Evolutionary conservation across 345 rosid species (phyloP).

Genomic region (Lenwebbia sp.): DNA sequence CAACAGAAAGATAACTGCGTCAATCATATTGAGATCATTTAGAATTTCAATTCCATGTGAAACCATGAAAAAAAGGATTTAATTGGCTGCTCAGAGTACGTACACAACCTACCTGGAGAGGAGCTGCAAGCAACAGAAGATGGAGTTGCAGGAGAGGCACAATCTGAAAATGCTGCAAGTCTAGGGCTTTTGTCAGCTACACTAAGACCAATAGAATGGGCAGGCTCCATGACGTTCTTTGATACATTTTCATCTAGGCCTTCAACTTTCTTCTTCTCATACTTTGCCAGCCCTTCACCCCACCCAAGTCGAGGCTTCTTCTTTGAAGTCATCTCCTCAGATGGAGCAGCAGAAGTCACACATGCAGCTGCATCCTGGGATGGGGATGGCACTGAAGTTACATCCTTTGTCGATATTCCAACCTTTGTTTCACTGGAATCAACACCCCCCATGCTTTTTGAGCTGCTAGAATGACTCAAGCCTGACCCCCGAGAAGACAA

Average conservation of each 20-base stretch:
- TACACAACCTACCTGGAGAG: conserved; percentile 47
- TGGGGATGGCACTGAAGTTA: conserved; percentile 40
- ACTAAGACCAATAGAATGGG: conserved; percentile 31
- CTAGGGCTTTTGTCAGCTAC: conserved; percentile 60
- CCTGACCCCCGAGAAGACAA: conserved; percentile 78
- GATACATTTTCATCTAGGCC: conserved; percentile 32
- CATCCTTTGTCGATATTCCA: conserved; percentile 33
- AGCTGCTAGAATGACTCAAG: conserved; percentile 78
- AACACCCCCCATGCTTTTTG: conserved; percentile 61
- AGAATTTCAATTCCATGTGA: background rate
- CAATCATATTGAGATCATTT: background rate
- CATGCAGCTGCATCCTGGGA: conserved; percentile 55
- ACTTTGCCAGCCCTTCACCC: conserved; percentile 98
- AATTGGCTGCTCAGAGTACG: background rate
- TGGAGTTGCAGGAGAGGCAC: conserved; percentile 85
- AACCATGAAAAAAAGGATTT: background rate
- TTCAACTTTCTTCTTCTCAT: conserved; percentile 87
- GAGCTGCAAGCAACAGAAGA: conserved; percentile 94
- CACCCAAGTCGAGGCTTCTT: conserved; percentile 93
- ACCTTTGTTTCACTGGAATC: conserved; percentile 54
- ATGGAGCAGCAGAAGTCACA: conserved; percentile 30
- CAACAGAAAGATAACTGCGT: background rate
- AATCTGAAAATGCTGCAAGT: conserved; percentile 34
- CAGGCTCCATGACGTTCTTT: conserved; percentile 39
- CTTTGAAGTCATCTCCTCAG: conserved; percentile 52